Percentiles rank a stretch among this genome's conserved stretches.
These are phyloP conservation scores for Auricularia sp. DNA, from an alignment of 768 basidiomycete species.

Conservation along the genomic window DNA sequence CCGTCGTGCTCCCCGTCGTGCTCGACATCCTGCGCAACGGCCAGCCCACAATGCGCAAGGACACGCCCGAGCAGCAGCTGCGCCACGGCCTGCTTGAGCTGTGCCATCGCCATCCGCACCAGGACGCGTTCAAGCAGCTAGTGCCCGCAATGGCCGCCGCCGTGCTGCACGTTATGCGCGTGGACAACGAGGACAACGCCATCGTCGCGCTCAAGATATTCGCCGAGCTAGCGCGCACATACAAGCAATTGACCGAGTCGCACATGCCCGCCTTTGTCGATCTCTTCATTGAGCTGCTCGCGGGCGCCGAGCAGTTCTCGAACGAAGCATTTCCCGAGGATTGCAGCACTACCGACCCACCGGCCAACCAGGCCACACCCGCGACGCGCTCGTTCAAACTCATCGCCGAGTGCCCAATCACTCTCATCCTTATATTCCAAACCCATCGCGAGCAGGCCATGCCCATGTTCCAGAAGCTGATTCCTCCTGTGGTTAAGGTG, in stretches of 20 bases:
- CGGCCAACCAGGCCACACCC: constrained; percentile 44
- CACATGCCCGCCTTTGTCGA: constrained; percentile 69
- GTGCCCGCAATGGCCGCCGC: constrained; percentile 59
- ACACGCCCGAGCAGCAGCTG: constrained; percentile 65
- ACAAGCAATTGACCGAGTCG: constrained; percentile 62
- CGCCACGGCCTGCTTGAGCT: constrained; percentile 83
- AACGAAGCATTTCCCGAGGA: constrained; percentile 59
- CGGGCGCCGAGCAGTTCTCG: constrained; percentile 62
- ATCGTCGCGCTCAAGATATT: constrained; percentile 82
- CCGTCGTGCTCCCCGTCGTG: constrained; percentile 62
- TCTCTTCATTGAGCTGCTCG: constrained; percentile 68
- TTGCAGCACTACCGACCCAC: constrained; percentile 28
- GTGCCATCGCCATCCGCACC: constrained; percentile 74
- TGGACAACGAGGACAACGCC: constrained; percentile 96
- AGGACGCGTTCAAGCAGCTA: constrained; percentile 66
- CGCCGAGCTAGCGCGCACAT: constrained; percentile 76
- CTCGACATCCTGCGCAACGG: constrained; percentile 62
- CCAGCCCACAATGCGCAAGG: constrained; percentile 56
- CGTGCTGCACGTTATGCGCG: constrained; percentile 72
- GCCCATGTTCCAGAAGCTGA: constrained; percentile 55
- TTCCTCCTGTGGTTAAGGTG: constrained; percentile 63
- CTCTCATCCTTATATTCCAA: constrained; percentile 85
- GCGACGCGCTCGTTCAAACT: constrained; percentile 87
- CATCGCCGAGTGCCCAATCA: constrained; percentile 85
- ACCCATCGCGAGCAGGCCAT: constrained; percentile 57